phyloP scores from a whole-genome alignment of 345 rosid species.

The Trapa incisa region DNA sequence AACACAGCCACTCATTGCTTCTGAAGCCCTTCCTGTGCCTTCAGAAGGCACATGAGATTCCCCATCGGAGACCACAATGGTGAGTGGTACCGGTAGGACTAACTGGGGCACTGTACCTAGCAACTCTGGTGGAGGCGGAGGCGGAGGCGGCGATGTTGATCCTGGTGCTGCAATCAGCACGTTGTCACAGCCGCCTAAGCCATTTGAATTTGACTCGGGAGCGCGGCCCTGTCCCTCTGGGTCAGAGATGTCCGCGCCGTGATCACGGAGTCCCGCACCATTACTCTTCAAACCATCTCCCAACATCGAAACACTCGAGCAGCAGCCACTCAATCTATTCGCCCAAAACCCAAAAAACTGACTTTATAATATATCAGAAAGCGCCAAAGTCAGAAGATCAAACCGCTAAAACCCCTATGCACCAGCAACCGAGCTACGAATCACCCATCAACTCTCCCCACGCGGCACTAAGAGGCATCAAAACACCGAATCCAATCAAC shows the following conservation, averaged over 20 bases:
- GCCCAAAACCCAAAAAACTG: not conserved
- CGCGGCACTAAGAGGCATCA: not conserved
- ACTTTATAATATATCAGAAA: not conserved
- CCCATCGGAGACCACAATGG: conserved; percentile 37
- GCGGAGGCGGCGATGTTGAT: not conserved
- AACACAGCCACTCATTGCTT: conserved; percentile 12
- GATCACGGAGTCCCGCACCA: conserved; percentile 12
- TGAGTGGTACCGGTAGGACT: conserved; percentile 3
- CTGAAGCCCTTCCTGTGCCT: conserved; percentile 6
- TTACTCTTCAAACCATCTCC: conserved; percentile 12
- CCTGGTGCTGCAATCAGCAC: not conserved
- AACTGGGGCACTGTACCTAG: not conserved
- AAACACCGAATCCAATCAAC: not conserved
- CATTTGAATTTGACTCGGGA: conserved; percentile 5
- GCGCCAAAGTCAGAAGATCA: not conserved
- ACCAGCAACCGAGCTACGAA: not conserved
- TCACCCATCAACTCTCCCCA: not conserved
- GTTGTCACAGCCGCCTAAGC: not conserved
- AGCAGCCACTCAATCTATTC: not conserved
- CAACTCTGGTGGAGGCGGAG: not conserved
- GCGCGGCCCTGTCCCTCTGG: conserved; percentile 40
- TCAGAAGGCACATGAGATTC: conserved; percentile 18
- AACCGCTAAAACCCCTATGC: not conserved
- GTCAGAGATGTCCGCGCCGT: conserved; percentile 15
- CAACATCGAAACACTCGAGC: not conserved